Percentiles rank a stretch among this genome's conserved stretches.
Evolutionary conservation across 2,329 filamentous ascomycete genomes (phyloP).

Genomic region (Dothidotthia symphoricarpi): DNA sequence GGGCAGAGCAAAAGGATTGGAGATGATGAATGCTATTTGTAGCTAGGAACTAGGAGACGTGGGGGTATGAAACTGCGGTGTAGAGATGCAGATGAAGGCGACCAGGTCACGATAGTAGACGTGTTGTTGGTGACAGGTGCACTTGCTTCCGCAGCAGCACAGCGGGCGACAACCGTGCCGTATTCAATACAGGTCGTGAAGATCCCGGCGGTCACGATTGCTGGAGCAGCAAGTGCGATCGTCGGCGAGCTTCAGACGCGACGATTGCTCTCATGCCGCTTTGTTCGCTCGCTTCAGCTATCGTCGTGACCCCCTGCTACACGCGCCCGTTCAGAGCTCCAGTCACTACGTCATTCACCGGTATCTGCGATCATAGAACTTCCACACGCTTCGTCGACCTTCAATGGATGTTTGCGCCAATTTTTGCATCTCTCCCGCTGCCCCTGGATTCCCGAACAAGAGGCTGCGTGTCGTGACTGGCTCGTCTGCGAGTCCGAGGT

Average conservation of each 20-base stretch:
- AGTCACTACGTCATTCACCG: background rate
- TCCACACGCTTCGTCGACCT: constrained; percentile 3
- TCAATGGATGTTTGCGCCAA: constrained; percentile 9
- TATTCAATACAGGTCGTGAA: too few relatives aligned
- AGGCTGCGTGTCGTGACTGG: constrained; percentile 16
- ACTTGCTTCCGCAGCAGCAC: background rate
- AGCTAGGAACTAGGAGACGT: constrained; percentile 4
- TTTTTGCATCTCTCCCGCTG: constrained; percentile 10
- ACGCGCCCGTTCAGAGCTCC: background rate
- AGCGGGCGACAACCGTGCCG: too few relatives aligned
- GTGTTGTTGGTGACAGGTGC: too few relatives aligned
- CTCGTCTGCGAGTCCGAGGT: constrained; percentile 12
- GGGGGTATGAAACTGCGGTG: constrained; percentile 6
- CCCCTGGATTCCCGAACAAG: constrained; percentile 7
- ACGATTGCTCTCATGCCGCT: constrained; percentile 5
- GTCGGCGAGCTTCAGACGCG: background rate
- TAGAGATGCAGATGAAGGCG: constrained; percentile 2
- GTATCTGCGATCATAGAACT: background rate
- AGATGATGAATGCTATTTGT: constrained; percentile 9
- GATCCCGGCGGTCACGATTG: too few relatives aligned
- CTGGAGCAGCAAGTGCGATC: too few relatives aligned
- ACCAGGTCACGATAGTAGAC: constrained; percentile 1
- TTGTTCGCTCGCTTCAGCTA: too few relatives aligned
- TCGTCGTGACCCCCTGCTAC: constrained; percentile 1
- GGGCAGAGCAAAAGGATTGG: constrained; percentile 12